Evolutionary conservation across 371 early-diverging fungal species (phyloP), one percentile per base, ranked within the genome.

Genomic region (Coemansia sp.): DNA sequence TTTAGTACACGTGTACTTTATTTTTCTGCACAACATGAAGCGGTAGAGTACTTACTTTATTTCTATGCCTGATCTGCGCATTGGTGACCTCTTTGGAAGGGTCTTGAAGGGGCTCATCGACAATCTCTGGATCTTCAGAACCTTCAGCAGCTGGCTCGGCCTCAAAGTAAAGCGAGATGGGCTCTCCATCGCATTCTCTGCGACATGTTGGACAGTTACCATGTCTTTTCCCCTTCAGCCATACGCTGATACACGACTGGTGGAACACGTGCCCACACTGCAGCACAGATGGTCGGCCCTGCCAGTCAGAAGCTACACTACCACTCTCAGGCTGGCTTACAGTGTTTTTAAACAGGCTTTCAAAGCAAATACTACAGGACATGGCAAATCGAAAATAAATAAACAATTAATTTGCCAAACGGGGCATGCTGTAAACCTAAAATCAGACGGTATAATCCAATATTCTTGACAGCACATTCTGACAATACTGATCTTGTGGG

Each of bases 331-430:
- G 28, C 6, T 51, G 46, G 9, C 17, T 21, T 26, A 4, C 9
- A 12, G 53, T 48, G 29, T 56, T 13, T 4, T 63, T 57, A 28
- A 77, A 56, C 17, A 77, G 66, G 19, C 60, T 39, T 4, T 77
- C 77, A 52, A 53, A 69, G 66, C 77, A 77, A 24, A 77, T 77
- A n/a, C 60, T 63, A 28, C 77, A 77, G 23, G 77, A 77, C 77
- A 77, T 77, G 21, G n/a, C 40, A 58, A 8, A 23, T 8, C 19
- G 15, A 23, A 24, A 55, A 17, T 57, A 26, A 40, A 28, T 49
- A 23, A 59, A 49, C 21, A 59, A 59, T 4, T 21, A 41, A 17
- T 13, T 15, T 15, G n/a, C 17, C 11, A 40, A 17, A 59, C 23
- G 13, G 24, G 24, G 19, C 12, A 11, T 9, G 24, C 24, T 53